phyloP scores from a whole-genome alignment of 331 rosid genomes.

The Pyracantha coccinea region DNA sequence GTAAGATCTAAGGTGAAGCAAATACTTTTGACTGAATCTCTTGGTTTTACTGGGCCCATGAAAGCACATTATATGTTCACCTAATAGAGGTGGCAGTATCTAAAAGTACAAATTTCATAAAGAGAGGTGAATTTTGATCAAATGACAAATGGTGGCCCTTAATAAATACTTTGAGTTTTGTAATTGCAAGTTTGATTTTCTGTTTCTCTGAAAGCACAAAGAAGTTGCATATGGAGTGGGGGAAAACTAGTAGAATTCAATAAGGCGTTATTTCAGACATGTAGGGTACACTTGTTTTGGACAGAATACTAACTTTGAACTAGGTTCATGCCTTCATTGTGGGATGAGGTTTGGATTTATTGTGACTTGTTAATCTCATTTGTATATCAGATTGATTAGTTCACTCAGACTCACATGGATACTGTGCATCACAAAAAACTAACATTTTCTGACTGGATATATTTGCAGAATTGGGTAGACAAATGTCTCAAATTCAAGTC shows the following conservation, averaged over 20 bases:
- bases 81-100: conserved; percentile 9
- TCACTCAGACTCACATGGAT: neutral
- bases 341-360: neutral
- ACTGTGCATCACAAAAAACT: neutral
- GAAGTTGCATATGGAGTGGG: neutral
- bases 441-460: neutral
- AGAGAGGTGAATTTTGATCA: conserved; percentile 8
- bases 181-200: neutral
- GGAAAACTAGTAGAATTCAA: neutral
- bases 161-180: neutral
- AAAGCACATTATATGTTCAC: conserved; percentile 2
- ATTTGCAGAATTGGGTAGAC: neutral
- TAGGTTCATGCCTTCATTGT: neutral
- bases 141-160: neutral
- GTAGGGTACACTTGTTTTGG: neutral
- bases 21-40: conserved; percentile 1
- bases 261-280: neutral
- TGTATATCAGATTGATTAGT: neutral
- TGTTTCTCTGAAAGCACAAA: neutral
- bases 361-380: neutral
- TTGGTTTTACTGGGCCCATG: neutral
- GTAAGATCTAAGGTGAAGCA: neutral
- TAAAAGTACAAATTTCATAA: conserved; percentile 9
- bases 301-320: neutral
- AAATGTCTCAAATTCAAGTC: neutral